These are phyloP conservation scores for Immersiporthe knoxdaviesiana DNA, from an alignment of 2,329 filamentous ascomycete genomes.

Conservation along the genomic window DNA sequence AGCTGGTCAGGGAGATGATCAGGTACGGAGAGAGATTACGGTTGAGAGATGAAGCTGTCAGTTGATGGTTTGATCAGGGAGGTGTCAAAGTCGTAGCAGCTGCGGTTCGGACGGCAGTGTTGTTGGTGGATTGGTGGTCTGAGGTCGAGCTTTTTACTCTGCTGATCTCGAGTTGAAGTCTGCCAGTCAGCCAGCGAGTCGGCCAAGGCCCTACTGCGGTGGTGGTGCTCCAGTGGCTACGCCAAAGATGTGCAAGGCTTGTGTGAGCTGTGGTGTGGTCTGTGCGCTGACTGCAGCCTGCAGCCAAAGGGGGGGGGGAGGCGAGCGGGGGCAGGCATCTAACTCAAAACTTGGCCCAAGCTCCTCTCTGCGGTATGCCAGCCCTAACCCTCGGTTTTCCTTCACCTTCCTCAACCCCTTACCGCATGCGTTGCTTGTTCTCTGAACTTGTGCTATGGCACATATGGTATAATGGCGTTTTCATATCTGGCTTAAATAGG, in stretches of 20 bases:
- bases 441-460: not conserved
- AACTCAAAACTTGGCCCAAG: not conserved
- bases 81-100: not conserved
- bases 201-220: not conserved
- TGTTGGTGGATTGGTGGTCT: slow-evolving; percentile 7
- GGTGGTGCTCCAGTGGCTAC: not conserved
- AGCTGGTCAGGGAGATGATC: slow-evolving; percentile 4
- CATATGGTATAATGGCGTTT: not conserved
- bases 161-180: slow-evolving; percentile 9
- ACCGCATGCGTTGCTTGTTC: not conserved
- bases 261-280: slow-evolving; percentile 5
- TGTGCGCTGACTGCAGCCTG: not conserved
- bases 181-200: slow-evolving; percentile 5
- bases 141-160: slow-evolving; percentile 17
- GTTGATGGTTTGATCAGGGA: not conserved
- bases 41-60: not conserved
- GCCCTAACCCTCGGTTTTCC: not conserved
- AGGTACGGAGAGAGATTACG: not conserved
- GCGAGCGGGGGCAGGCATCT: not conserved
- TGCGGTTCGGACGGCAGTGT: not conserved
- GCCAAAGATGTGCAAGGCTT: not conserved
- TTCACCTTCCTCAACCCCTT: not conserved
- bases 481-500: not conserved
- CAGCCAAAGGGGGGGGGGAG: not conserved
- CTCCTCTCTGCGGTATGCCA: not conserved